Conservation (phyloP, 2,329 filamentous ascomycete species). For the Exophiala sp. region DNA sequence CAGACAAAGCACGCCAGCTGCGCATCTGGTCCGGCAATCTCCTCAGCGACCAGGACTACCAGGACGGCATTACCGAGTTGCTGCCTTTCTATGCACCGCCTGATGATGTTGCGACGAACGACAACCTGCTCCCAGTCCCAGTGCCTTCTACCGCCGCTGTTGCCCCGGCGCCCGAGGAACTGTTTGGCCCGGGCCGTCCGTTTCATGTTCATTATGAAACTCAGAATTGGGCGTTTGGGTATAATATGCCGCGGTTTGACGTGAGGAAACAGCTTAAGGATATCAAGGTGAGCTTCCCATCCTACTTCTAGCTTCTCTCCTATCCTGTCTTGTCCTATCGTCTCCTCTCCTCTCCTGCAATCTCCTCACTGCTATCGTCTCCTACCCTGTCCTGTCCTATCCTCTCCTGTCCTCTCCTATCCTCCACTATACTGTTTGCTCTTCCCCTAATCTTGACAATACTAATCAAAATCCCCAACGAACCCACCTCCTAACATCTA, state of each 20-base stretch:
- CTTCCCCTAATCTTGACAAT: too few relatives aligned
- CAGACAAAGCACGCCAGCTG: slow-evolving; percentile 13
- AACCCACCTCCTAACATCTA: neutral
- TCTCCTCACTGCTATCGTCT: too few relatives aligned
- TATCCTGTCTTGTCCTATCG: too few relatives aligned
- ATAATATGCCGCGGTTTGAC: slow-evolving; percentile 14
- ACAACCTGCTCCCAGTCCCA: neutral
- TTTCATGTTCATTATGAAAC: slow-evolving; percentile 7
- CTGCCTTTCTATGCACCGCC: slow-evolving; percentile 10
- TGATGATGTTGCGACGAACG: neutral
- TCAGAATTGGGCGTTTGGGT: slow-evolving; percentile 14
- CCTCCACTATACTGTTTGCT: too few relatives aligned
- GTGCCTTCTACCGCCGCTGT: too few relatives aligned
- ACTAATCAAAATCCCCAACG: too few relatives aligned
- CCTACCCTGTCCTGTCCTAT: too few relatives aligned
- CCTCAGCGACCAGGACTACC: slow-evolving; percentile 8
- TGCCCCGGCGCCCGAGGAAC: neutral
- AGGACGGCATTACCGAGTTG: slow-evolving; percentile 6
- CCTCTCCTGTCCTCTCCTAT: neutral
- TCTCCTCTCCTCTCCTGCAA: too few relatives aligned
- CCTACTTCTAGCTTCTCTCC: too few relatives aligned
- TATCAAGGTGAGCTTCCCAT: slow-evolving; percentile 13
- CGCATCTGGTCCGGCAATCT: slow-evolving; percentile 16
- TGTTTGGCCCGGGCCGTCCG: neutral
- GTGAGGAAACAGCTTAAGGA: slow-evolving; percentile 8